phyloP scores from a whole-genome alignment of 345 rosid species.

The Eucalyptus curtisii region DNA sequence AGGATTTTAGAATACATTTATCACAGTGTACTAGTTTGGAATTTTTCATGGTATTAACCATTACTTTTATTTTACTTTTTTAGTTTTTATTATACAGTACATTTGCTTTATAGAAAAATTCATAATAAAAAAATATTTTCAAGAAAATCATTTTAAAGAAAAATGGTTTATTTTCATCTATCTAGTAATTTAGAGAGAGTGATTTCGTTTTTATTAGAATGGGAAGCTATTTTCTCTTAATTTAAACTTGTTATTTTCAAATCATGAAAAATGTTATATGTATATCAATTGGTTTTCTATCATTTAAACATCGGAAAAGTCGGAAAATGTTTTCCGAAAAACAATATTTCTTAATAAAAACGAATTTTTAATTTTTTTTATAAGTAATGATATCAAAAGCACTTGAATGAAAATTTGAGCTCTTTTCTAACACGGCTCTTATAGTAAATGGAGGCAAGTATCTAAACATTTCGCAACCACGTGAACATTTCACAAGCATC shows the following conservation, averaged over 20 bases:
- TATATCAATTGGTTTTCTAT: background rate
- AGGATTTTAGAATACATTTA: too few relatives aligned
- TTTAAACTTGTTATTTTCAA: background rate
- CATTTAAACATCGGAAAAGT: background rate
- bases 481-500: background rate
- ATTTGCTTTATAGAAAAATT: background rate
- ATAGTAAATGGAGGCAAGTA: background rate
- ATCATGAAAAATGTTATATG: background rate
- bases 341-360: background rate
- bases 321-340: fast-evolving
- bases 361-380: fast-evolving
- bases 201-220: background rate
- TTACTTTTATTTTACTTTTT: too few relatives aligned
- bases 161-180: background rate
- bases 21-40: fast-evolving
- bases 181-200: background rate
- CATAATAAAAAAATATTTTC: background rate
- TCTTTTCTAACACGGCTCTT: background rate
- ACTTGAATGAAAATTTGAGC: background rate
- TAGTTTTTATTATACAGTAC: too few relatives aligned
- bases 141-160: background rate
- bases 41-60: too few relatives aligned
- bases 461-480: background rate
- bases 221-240: background rate
- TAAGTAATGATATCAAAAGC: background rate